These are phyloP conservation scores for Nemania abortiva DNA, from an alignment of 2,329 filamentous ascomycete species.

Conservation along the genomic window DNA sequence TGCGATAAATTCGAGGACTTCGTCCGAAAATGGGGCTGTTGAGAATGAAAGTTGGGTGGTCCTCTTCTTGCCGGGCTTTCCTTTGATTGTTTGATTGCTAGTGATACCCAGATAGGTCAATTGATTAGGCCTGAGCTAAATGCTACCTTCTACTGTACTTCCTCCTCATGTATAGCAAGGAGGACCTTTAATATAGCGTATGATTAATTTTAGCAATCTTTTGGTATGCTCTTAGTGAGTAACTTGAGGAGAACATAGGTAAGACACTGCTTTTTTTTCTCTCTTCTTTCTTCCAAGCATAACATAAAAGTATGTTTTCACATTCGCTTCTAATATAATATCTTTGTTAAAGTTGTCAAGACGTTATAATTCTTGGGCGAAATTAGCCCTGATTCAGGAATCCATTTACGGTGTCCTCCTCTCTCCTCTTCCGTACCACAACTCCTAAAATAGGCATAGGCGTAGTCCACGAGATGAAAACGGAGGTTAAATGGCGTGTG, in stretches of 20 bases:
- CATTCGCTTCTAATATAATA: neutral
- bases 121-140: slow-evolving; percentile 20
- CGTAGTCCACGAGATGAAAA: slow-evolving; percentile 25
- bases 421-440: neutral
- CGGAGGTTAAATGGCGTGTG: slow-evolving; percentile 16
- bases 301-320: neutral
- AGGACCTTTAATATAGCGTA: neutral
- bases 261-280: neutral
- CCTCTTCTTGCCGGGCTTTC: neutral
- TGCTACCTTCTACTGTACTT: neutral
- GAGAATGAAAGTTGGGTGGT: neutral
- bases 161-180: neutral
- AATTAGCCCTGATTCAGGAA: neutral
- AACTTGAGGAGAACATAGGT: neutral
- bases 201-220: neutral
- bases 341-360: neutral
- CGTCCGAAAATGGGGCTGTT: slow-evolving; percentile 43
- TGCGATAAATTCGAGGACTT: slow-evolving; percentile 41
- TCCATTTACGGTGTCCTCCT: neutral
- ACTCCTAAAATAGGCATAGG: neutral
- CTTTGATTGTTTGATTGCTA: slow-evolving; percentile 20
- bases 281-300: neutral
- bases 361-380: neutral
- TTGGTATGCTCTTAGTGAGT: neutral
- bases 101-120: slow-evolving; percentile 33